These are phyloP conservation scores for Tetrapisispora namnaoensis DNA, from an alignment of 805 yeast genomes.

Conservation along the genomic window DNA sequence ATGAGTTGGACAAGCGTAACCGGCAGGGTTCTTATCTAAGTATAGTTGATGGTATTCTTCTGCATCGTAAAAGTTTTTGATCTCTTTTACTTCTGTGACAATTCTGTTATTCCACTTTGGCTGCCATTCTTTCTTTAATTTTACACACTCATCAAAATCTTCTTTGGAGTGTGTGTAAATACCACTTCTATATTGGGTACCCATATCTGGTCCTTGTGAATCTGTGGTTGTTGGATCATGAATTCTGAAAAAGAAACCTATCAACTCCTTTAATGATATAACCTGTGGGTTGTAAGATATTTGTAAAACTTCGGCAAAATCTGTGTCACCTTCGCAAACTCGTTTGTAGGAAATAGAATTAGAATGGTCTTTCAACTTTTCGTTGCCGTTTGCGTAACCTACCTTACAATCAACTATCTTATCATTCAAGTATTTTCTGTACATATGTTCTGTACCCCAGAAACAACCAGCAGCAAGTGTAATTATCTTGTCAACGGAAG, in stretches of 20 bases:
- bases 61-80: slow-evolving; percentile 77
- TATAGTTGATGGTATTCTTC: slow-evolving; percentile 89
- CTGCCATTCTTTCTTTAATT: slow-evolving; percentile 47
- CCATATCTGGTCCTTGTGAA: slow-evolving; percentile 79
- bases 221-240: slow-evolving; percentile 89
- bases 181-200: slow-evolving; percentile 85
- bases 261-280: slow-evolving; percentile 49
- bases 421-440: slow-evolving; percentile 53
- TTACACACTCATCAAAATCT: slow-evolving; percentile 35
- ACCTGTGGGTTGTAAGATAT: slow-evolving; percentile 65
- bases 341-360: slow-evolving; percentile 42
- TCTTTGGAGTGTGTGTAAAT: slow-evolving; percentile 52
- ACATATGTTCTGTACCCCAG: slow-evolving; percentile 87
- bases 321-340: slow-evolving; percentile 72
- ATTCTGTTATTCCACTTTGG: slow-evolving; percentile 61
- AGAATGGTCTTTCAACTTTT: slow-evolving; percentile 34
- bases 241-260: slow-evolving; percentile 79
- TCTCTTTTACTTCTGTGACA: slow-evolving; percentile 59
- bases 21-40: slow-evolving; percentile 67
- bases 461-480: slow-evolving; percentile 67
- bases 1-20: slow-evolving; percentile 88
- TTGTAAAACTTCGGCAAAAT: slow-evolving; percentile 74
- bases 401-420: slow-evolving; percentile 68
- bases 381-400: slow-evolving; percentile 80
- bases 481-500: slow-evolving; percentile 42